Evolutionary conservation across 1,284 basidiomycete genomes (phyloP), one percentile per base, ranked within the genome.

Genomic region (Leccinum fallax): DNA sequence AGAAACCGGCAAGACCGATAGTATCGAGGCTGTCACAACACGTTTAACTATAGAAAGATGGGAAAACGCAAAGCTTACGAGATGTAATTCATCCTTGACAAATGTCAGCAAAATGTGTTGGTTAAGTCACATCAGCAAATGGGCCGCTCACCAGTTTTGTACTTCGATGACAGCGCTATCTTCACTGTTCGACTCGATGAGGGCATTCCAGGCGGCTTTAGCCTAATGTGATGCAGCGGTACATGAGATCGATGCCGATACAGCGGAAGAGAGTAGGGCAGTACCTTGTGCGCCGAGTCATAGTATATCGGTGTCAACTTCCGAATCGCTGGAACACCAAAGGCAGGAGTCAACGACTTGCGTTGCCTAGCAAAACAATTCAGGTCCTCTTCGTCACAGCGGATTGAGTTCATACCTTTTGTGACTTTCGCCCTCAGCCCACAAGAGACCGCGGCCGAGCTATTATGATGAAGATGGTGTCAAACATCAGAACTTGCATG

Each of bases 41-140:
- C 9, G 4, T 15, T 51, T 4, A 15, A 2, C 11, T 15, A 15
- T 8, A 11, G 24, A 26, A 26, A 26, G 24, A 26, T 26, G 24
- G 24, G 24, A 26, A 26, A 26, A 15, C 2, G 4, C 30, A 49
- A 53, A 11, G 26, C 30, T 19, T 32, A 32, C 52, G 52, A 53
- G n/a, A 53, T 53, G 10, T 53, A 5, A 53, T 53, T 53, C 53
- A 53, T 53, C 53, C 53, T 53, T 53, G 28, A 32, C 52, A 32
- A 53, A 19, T 2, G 10, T 52, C 26, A 30, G 51, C 15, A 28
- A 52, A n/a, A 26, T 11, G 26, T 9, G 24, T 3, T 2, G n/a
- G 16, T 16, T 26, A 26, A 26, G 24, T 26, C 5, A 13, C 51
- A n/a, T 30, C n/a, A 13, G 16, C 8, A 5, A 10, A 53, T 10